Percentiles rank a stretch among this genome's conserved stretches.
Evolutionary conservation across 371 early-diverging fungal species (phyloP).

Genomic region (Mucor lusitanicus): DNA sequence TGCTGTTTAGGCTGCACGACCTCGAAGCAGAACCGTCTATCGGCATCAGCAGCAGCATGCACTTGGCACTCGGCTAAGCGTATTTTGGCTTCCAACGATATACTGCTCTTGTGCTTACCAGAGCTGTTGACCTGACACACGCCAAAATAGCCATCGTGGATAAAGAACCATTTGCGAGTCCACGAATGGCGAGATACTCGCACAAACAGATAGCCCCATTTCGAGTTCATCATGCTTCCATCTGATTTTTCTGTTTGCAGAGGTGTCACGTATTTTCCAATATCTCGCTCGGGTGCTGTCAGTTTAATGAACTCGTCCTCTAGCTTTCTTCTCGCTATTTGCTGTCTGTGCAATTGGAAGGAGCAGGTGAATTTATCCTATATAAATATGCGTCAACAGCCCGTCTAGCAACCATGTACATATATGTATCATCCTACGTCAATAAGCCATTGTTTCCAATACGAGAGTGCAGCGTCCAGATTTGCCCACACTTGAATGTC

Average conservation of each 20-base stretch:
- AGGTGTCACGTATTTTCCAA: conserved; percentile 13
- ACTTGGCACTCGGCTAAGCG: conserved; percentile 55
- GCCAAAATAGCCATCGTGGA: conserved; percentile 51
- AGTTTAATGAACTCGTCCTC: conserved; percentile 31
- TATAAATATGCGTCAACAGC: not conserved
- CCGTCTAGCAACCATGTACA: not conserved
- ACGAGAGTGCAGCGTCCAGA: conserved; percentile 20
- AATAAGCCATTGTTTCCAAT: conserved; percentile 32
- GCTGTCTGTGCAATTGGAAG: conserved; percentile 25
- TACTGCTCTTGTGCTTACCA: conserved; percentile 38
- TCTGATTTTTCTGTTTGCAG: not conserved
- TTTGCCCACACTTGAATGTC: conserved; percentile 28
- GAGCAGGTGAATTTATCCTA: conserved; percentile 28
- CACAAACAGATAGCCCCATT: conserved; percentile 33
- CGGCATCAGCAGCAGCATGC: conserved; percentile 39
- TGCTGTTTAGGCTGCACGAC: conserved; percentile 23
- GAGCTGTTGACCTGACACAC: conserved; percentile 32
- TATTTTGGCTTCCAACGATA: conserved; percentile 47
- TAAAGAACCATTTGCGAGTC: conserved; percentile 54
- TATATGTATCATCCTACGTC: conserved; percentile 15
- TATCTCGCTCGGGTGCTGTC: conserved; percentile 19
- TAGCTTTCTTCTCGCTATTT: conserved; percentile 19
- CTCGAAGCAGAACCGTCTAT: conserved; percentile 71
- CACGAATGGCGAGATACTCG: conserved; percentile 27
- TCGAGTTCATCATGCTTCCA: not conserved